phyloP scores from a whole-genome alignment of 192 early-diverging fungal species.

The Coemansia pectinata region DNA sequence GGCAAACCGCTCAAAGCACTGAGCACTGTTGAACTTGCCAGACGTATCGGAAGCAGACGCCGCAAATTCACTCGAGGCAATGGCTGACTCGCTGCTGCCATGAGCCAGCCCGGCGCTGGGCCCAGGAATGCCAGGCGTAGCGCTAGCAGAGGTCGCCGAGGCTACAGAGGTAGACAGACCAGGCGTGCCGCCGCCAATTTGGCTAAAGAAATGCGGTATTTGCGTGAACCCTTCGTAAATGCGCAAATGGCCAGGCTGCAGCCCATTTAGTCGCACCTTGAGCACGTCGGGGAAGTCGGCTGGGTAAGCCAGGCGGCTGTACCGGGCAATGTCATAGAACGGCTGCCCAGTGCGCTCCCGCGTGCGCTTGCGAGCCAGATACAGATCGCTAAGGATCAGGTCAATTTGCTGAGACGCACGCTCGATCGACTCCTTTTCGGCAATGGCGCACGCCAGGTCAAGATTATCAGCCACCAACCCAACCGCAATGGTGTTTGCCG shows the following conservation, averaged over 20 bases:
- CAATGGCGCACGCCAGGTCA: conserved; percentile 90
- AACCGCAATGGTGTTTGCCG: conserved; percentile 80
- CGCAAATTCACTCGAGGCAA: conserved; percentile 8
- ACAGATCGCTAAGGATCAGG: conserved; percentile 71
- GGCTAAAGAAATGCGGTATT: conserved; percentile 63
- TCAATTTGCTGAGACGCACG: conserved; percentile 96
- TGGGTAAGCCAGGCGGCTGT: conserved; percentile 76
- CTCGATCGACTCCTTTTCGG: conserved; percentile 95
- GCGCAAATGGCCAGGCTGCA: conserved; percentile 74
- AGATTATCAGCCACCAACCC: conserved; percentile 90
- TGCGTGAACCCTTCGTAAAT: conserved; percentile 86
- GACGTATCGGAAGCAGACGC: conserved; percentile 2
- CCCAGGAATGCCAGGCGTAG: neutral
- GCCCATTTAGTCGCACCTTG: conserved; percentile 78
- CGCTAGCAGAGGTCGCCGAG: neutral
- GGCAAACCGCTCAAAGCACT: conserved; percentile 53
- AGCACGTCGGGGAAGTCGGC: conserved; percentile 85
- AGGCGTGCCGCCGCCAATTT: conserved; percentile 39
- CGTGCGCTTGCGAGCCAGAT: conserved; percentile 78
- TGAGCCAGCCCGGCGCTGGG: neutral
- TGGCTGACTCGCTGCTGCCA: conserved; percentile 3
- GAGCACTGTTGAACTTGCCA: conserved; percentile 26
- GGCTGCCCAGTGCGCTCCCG: conserved; percentile 88
- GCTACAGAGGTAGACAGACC: neutral
- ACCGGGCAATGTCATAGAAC: conserved; percentile 85